These are phyloP conservation scores for Paspalum vaginatum DNA, from an alignment of 176 grass and related monocot species.

Conservation along the genomic window DNA sequence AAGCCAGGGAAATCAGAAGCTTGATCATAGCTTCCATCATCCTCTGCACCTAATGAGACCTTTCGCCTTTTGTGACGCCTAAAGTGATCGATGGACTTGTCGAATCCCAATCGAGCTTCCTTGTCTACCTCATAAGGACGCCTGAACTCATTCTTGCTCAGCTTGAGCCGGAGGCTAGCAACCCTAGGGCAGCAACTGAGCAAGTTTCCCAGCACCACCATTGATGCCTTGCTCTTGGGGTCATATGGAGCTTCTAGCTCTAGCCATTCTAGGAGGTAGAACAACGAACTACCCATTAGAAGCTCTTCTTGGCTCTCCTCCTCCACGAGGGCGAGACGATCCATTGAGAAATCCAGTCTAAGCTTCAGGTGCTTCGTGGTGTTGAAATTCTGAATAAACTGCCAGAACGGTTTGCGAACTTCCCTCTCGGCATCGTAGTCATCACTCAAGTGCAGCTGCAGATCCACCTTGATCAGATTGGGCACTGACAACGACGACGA, in stretches of 20 bases:
- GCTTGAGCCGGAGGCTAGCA: not conserved
- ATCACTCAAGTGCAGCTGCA: not conserved
- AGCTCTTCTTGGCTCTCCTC: not conserved
- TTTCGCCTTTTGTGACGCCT: not conserved
- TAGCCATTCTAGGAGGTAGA: not conserved
- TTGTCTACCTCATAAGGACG: no score
- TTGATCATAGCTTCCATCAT: not conserved
- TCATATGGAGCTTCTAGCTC: not conserved
- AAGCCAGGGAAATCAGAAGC: not conserved
- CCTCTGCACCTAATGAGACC: not conserved
- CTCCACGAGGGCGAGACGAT: not conserved
- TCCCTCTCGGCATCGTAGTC: not conserved
- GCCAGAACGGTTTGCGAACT: not conserved
- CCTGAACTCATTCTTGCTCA: not conserved
- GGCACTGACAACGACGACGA: no score
- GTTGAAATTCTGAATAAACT: not conserved
- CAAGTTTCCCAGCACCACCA: not conserved
- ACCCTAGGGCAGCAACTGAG: not conserved
- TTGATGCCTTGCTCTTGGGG: no score
- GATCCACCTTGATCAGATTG: not conserved
- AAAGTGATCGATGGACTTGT: not conserved
- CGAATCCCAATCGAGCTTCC: not conserved
- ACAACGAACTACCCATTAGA: not conserved
- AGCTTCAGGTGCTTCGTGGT: not conserved
- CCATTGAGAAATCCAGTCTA: not conserved